Evolutionary conservation across 1,284 basidiomycete genomes (phyloP).

Genomic region (Ceratobasidium sp.): DNA sequence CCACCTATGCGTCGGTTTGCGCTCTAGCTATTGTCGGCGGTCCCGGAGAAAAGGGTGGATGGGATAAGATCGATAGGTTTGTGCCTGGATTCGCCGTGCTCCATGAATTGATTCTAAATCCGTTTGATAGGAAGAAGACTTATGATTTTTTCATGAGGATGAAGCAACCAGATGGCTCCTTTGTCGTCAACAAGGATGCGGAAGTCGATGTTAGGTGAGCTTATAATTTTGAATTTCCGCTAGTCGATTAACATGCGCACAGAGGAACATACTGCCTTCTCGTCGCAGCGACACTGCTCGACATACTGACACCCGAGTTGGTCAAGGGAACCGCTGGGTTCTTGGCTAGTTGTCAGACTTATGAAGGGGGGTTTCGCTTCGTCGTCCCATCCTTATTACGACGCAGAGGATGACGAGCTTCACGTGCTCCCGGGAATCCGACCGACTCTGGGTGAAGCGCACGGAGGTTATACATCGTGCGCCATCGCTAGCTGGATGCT

Average conservation of each 20-base stretch:
- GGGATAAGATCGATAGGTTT: conserved; percentile 81
- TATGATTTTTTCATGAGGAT: conserved; percentile 92
- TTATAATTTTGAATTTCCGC: background rate
- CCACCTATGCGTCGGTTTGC: conserved; percentile 89
- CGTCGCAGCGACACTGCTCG: conserved; percentile 70
- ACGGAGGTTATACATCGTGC: conserved; percentile 97
- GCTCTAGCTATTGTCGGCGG: conserved; percentile 83
- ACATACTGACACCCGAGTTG: conserved; percentile 89
- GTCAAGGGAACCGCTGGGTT: conserved; percentile 59
- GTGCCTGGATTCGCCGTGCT: conserved; percentile 41
- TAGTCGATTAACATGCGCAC: background rate
- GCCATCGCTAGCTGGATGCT: conserved; percentile 85
- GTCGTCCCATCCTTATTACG: conserved; percentile 73
- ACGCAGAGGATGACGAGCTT: conserved; percentile 42
- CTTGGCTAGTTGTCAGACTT: conserved; percentile 85
- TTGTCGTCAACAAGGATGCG: conserved; percentile 84
- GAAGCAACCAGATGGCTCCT: conserved; percentile 94
- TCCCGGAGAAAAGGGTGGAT: conserved; percentile 75
- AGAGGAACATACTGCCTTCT: conserved; percentile 81
- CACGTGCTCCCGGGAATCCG: conserved; percentile 46
- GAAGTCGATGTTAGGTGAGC: conserved; percentile 92
- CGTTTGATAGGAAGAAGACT: conserved; percentile 63
- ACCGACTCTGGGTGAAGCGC: conserved; percentile 87
- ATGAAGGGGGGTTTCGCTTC: conserved; percentile 95
- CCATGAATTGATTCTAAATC: conserved; percentile 8